Evolutionary conservation across 495 filamentous ascomycete species (phyloP).

Genomic region (Penicillium cosmopolitanum): DNA sequence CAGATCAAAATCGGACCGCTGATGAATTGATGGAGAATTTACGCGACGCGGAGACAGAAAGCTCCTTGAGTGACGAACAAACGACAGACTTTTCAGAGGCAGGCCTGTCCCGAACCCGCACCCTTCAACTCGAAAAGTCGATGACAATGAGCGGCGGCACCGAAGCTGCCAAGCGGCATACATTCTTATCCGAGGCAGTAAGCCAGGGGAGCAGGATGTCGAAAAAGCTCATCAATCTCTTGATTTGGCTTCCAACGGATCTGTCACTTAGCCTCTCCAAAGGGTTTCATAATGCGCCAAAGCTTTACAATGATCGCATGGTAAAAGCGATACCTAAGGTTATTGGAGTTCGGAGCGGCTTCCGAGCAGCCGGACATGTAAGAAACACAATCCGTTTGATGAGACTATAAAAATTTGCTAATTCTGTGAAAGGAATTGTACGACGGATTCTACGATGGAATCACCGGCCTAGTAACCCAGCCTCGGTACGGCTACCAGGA

Average conservation of each 20-base stretch:
- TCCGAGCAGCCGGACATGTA: constrained; percentile 67
- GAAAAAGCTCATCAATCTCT: constrained; percentile 68
- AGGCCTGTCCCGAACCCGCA: constrained; percentile 9
- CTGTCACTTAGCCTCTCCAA: constrained; percentile 76
- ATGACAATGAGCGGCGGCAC: constrained; percentile 19
- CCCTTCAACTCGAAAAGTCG: constrained; percentile 18
- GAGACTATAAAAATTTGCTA: constrained; percentile 23
- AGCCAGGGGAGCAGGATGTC: constrained; percentile 25
- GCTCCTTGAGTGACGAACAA: not conserved
- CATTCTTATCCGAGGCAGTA: constrained; percentile 39
- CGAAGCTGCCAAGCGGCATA: constrained; percentile 6
- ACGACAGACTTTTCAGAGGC: not conserved
- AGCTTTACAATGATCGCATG: constrained; percentile 75
- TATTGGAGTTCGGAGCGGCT: constrained; percentile 70
- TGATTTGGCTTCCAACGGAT: constrained; percentile 79
- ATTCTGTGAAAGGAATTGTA: constrained; percentile 64
- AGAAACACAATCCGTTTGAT: not conserved
- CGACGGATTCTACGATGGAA: constrained; percentile 69
- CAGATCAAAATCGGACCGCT: not conserved
- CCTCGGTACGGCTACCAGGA: constrained; percentile 69
- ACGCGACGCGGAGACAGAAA: not conserved
- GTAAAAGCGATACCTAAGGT: constrained; percentile 72
- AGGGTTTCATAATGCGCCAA: constrained; percentile 85
- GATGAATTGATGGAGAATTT: not conserved
- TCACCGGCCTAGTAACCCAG: constrained; percentile 74